Base-by-base conservation (phyloP, 2,329 filamentous ascomycete genomes). In the Rutstroemia sydowiana region DNA sequence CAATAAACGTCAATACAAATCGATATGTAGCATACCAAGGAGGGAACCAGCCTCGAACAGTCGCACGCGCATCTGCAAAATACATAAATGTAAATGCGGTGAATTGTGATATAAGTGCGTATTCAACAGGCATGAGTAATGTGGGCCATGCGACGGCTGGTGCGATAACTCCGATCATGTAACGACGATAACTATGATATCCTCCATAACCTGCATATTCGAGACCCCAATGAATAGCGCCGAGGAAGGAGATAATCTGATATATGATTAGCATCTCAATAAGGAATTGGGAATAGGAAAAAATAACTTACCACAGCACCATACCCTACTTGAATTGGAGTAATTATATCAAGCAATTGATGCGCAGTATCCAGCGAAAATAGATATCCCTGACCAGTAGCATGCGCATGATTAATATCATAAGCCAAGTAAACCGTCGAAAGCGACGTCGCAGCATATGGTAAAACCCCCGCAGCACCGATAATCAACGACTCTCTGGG, bases 211-310 rank as follows among this genome's bases (percentile, higher is more conserved):
- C 78, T 46, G 87, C 87, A 68, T 85, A 95, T 70, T 95, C 90
- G 16, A 95, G 76, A 51, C 91, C 91, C 92, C 80, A 96, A 70
- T 96, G 92, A 63, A 95, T 84, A 31, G 91, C 91, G 41, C 92
- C 92, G 1, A 96, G 79, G 75, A 95, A 96, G 26, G 90, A 95
- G 62, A 95, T 87, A 63, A 95, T 93, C 82, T 86, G 42, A 16
- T 1, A 37, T 32, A 23, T 37, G 6, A 43, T 59, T 13, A 58
- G 53, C 34, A 48, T 40, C n/a, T 14, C 18, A 31, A 43, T 48
- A 14, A 10, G n/a, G 21, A 5, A 34, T 20, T 37, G 16, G 6
- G 26, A 2, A 16, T 23, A 36, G 30, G 11, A n/a, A 7, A 16
- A 21, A 30, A 32, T 31, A 28, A 76, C 81, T 68, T 73, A 85